Conservation (phyloP, 176 grass and related monocot genomes). For the Aegilops umbellulata region DNA sequence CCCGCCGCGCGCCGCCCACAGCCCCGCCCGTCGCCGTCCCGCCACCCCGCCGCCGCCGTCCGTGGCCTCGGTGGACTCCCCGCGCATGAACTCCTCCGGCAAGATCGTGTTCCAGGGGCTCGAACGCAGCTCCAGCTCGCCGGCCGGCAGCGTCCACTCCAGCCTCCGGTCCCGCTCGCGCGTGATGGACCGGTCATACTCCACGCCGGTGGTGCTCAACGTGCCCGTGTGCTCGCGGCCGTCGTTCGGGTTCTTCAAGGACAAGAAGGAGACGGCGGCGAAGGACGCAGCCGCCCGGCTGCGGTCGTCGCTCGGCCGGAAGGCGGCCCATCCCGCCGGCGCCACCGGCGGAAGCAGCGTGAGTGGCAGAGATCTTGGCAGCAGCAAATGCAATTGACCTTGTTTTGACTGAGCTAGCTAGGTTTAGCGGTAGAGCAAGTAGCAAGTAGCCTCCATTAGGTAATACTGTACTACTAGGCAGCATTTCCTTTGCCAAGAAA, state of each 20-base stretch:
- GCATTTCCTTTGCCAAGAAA: not conserved
- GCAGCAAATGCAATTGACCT: constrained; percentile 2
- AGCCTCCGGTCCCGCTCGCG: constrained; percentile 46
- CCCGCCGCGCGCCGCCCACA: not conserved
- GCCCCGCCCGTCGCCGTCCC: not conserved
- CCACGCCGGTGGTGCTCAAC: constrained; percentile 75
- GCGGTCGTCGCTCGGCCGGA: constrained; percentile 34
- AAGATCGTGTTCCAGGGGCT: constrained; percentile 94
- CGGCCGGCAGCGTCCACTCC: constrained; percentile 61
- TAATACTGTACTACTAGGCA: not conserved
- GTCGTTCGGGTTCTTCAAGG: constrained; percentile 77
- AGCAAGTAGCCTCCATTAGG: not conserved
- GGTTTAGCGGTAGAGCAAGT: not conserved
- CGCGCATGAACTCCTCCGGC: constrained; percentile 81
- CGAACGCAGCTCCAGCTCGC: constrained; percentile 82
- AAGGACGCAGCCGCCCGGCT: constrained; percentile 24
- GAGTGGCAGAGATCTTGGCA: constrained; percentile 23
- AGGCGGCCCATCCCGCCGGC: not conserved
- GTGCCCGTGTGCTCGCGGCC: constrained; percentile 82
- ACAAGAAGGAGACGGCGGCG: constrained; percentile 51
- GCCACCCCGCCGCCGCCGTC: constrained; percentile 13
- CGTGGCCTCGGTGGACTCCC: constrained; percentile 45
- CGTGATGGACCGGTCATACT: constrained; percentile 90
- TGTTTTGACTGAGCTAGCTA: constrained; percentile 32
- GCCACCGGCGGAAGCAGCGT: not conserved